Base-by-base conservation (phyloP, 164 flowering plant genomes). In the Vitis rotundifolia region DNA sequence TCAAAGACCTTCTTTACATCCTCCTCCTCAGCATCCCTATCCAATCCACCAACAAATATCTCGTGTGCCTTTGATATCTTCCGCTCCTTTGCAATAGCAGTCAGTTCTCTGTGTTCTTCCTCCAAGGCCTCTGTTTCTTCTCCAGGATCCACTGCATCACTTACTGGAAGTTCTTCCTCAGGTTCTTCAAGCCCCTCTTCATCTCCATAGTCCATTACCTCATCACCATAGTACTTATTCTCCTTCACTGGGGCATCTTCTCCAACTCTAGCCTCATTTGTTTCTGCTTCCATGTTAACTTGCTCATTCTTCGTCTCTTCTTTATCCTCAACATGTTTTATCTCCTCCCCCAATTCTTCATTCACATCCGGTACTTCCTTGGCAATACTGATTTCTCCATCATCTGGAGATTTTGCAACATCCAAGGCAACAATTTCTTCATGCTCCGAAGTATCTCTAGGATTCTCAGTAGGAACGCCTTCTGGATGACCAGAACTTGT, bases 41-140 rank as follows among this genome's bases (percentile, higher is more conserved):
- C 92, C 69, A 89, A 73, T 14, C 92, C 97, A 71, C 97, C 92
- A 62, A 91, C 88, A 82, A 88, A 91, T 29, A 91, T 79, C 77
- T 91, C 97, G 53, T 67, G 79, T 72, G 86, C 94, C 73, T 83
- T 91, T 80, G 81, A 86, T 50, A 71, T 73, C 76, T 81, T 87
- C 11, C 86, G 86, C 66, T 89, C 88, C 69, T 78, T 78, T 26
- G 84, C 89, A 73, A 73, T 66, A 59, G 84, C 89, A 9, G 83
- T 72, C 44, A 86, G 66, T 72, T 87, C 83, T 70, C 61, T 80
- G 13, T 73, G 71, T 59, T 88, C 91, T 29, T 77, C 90, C 70
- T 85, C 91, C 71, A 78, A 73, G 19, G 61, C 59, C 58, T 74
- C 79, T 47, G 76, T 76, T 65, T 79, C 85, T 66, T 82, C 88